phyloP scores from a whole-genome alignment of 352 stramenopile species.

The Blastocystis hominis region DNA sequence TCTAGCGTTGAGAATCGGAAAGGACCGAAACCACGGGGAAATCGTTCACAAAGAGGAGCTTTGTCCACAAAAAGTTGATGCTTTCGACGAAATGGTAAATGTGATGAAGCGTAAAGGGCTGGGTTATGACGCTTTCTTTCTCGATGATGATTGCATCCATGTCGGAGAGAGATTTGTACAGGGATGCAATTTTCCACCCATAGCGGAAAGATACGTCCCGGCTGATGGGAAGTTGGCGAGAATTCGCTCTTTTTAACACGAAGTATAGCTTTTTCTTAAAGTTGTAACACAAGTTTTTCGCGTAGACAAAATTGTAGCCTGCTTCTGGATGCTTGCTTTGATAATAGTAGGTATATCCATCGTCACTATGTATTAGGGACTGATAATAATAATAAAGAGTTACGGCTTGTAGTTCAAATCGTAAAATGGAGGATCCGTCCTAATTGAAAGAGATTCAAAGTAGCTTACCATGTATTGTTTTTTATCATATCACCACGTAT shows the following conservation, averaged over 20 bases:
- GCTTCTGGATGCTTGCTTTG: background rate
- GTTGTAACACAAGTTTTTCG: constrained; percentile 44
- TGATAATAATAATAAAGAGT: background rate
- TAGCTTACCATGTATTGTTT: background rate
- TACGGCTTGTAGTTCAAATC: background rate
- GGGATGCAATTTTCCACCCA: background rate
- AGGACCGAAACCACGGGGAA: background rate
- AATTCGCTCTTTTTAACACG: background rate
- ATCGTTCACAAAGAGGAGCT: background rate
- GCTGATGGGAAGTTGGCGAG: no score
- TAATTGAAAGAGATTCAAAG: background rate
- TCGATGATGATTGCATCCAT: background rate
- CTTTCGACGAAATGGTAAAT: constrained; percentile 42
- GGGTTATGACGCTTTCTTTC: background rate
- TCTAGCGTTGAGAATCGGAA: background rate
- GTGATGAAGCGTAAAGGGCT: constrained; percentile 11
- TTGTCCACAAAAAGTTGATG: constrained; percentile 33
- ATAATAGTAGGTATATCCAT: background rate
- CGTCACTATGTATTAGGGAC: background rate
- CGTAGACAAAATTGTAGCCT: constrained; percentile 1
- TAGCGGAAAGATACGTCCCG: background rate
- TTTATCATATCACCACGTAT: background rate
- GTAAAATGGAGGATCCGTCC: background rate
- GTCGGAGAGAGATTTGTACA: background rate
- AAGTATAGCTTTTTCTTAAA: background rate